Conservation (phyloP, 2,329 filamentous ascomycete species). For the Canariomyces notabilis region DNA sequence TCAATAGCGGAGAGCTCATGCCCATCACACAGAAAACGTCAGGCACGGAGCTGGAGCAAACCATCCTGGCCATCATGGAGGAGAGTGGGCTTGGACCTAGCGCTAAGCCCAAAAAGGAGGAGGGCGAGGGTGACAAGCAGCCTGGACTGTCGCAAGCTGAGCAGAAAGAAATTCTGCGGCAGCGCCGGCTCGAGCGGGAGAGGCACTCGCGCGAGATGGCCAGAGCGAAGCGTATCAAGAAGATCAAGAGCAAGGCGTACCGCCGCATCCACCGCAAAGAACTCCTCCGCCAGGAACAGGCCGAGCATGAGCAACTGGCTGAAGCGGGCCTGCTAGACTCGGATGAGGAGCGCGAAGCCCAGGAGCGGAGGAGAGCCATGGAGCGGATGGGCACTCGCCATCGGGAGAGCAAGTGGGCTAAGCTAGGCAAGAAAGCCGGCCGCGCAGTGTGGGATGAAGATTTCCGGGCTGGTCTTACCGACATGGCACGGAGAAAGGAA, state of each 20-base stretch:
- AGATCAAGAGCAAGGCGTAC: conserved; percentile 97
- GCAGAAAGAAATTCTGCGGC: conserved; percentile 64
- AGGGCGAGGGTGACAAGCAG: conserved; percentile 61
- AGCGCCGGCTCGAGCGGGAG: conserved; percentile 76
- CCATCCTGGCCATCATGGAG: conserved; percentile 83
- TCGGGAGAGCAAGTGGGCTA: conserved; percentile 88
- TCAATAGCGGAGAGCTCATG: conserved; percentile 58
- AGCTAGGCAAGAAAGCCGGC: conserved; percentile 72
- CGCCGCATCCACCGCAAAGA: conserved; percentile 85
- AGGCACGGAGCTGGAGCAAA: conserved; percentile 75
- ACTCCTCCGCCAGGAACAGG: conserved; percentile 49
- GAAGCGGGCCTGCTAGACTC: conserved; percentile 59
- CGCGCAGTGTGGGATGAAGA: conserved; percentile 85
- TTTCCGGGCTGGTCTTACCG: conserved; percentile 68
- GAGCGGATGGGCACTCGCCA: conserved; percentile 83
- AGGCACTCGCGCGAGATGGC: conserved; percentile 84
- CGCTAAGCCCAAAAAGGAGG: conserved; percentile 49
- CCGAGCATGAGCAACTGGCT: conserved; percentile 44
- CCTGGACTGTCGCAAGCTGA: conserved; percentile 61
- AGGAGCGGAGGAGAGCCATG: conserved; percentile 71
- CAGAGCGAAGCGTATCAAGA: conserved; percentile 88
- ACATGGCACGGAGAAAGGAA: conserved; percentile 77
- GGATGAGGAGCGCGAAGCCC: conserved; percentile 58
- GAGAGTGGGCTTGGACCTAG: conserved; percentile 69
- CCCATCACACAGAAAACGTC: conserved; percentile 61